These are phyloP conservation scores for Pseudogymnoascus sp. DNA, from an alignment of 2,329 filamentous ascomycete genomes.

Conservation along the genomic window DNA sequence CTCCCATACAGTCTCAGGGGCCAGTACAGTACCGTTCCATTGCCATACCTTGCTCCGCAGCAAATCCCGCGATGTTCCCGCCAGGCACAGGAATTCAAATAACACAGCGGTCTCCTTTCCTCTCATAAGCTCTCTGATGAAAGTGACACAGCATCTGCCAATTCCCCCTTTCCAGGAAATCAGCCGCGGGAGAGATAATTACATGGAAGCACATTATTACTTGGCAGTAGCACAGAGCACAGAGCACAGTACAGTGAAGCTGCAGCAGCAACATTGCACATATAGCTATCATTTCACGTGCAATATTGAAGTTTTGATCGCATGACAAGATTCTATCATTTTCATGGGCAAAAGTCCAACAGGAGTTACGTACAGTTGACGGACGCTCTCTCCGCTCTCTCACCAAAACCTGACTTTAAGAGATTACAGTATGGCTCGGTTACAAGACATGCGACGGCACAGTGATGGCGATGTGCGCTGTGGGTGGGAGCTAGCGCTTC, in stretches of 20 bases:
- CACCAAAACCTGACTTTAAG: neutral
- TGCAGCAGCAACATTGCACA: constrained; percentile 1
- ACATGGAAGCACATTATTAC: neutral
- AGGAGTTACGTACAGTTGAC: neutral
- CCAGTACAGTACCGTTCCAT: neutral
- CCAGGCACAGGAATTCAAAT: constrained; percentile 7
- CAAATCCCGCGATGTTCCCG: constrained; percentile 1
- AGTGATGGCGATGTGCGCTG: neutral
- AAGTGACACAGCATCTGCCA: constrained; percentile 2
- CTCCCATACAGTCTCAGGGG: neutral
- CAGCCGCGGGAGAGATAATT: neutral
- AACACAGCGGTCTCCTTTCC: neutral
- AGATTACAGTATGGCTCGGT: neutral
- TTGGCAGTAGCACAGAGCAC: constrained; percentile 3
- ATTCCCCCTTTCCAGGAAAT: constrained; percentile 1
- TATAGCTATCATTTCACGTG: constrained; percentile 7
- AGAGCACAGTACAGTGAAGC: neutral
- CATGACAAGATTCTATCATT: constrained; percentile 4
- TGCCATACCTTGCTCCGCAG: constrained; percentile 4
- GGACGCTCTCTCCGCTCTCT: neutral
- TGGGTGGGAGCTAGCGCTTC: neutral
- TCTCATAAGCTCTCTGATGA: neutral
- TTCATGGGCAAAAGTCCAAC: neutral
- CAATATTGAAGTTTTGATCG: neutral
- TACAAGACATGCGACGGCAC: neutral